Conservation (phyloP, 352 stramenopile genomes). For the Phytopythium montanum region DNA sequence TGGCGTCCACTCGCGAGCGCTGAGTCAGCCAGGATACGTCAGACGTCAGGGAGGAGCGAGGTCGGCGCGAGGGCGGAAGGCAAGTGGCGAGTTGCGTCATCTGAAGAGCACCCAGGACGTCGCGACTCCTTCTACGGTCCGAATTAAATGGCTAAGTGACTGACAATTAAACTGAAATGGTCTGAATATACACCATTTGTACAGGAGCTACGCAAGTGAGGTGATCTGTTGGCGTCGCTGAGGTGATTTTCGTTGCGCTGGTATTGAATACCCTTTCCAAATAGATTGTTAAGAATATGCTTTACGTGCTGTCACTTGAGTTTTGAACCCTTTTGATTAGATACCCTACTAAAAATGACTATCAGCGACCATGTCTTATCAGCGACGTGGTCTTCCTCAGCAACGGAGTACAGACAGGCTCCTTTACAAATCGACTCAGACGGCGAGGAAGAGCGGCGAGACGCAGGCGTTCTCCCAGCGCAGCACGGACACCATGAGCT, state of each 20-base stretch:
- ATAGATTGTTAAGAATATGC: no score
- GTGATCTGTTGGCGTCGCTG: no score
- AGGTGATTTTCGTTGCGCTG: no score
- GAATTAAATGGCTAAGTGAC: no score
- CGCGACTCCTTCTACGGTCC: no score
- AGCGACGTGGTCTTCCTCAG: no score
- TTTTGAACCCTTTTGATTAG: no score
- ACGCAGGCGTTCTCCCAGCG: constrained; percentile 54
- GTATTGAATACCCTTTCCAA: neutral
- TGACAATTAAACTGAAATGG: no score
- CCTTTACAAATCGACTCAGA: neutral
- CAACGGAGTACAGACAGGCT: no score
- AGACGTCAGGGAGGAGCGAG: neutral
- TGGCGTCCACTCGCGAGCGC: neutral
- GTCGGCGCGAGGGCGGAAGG: neutral
- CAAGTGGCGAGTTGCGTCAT: neutral
- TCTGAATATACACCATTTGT: no score
- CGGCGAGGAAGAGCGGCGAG: constrained; percentile 41
- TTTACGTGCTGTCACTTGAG: no score
- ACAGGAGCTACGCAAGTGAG: no score
- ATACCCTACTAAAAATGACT: neutral
- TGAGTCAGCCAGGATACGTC: neutral
- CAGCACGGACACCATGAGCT: constrained; percentile 60
- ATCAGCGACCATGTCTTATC: neutral
- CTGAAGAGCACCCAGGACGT: neutral